phyloP scores from a whole-genome alignment of 2,329 filamentous ascomycete species.

The Nemania serpens region DNA sequence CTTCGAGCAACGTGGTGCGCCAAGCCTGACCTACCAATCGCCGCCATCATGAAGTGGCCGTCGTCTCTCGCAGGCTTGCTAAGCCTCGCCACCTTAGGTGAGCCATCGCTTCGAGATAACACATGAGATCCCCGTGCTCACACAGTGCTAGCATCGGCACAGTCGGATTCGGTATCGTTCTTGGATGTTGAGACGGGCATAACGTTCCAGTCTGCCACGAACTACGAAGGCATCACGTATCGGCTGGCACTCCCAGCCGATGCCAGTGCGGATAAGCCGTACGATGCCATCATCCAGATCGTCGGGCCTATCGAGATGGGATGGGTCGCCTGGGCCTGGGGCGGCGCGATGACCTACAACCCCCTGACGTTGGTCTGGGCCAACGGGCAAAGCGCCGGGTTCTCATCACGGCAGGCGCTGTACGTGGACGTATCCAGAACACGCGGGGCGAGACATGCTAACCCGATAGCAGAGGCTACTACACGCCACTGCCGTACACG shows the following conservation, averaged over 20 bases:
- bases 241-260: conserved; percentile 43
- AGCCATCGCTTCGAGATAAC: conserved; percentile 20
- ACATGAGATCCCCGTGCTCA: conserved; percentile 10
- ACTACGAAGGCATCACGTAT: conserved; percentile 40
- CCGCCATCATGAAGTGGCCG: conserved; percentile 42
- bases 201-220: conserved; percentile 49
- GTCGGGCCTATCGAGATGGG: conserved; percentile 44
- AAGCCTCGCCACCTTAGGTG: conserved; percentile 41
- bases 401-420: conserved; percentile 48
- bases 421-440: conserved; percentile 35
- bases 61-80: conserved; percentile 34
- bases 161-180: conserved; percentile 43
- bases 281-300: conserved; percentile 47
- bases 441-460: not conserved
- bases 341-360: conserved; percentile 49
- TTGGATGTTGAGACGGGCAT: conserved; percentile 48
- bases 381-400: conserved; percentile 44
- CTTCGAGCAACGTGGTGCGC: not conserved
- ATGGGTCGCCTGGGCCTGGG: conserved; percentile 50
- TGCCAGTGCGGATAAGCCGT: conserved; percentile 38
- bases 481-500: conserved; percentile 39
- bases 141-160: conserved; percentile 33
- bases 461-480: conserved; percentile 41
- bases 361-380: conserved; percentile 48
- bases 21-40: not conserved